phyloP scores from a whole-genome alignment of 352 stramenopile species.

The Pythium volutum region DNA sequence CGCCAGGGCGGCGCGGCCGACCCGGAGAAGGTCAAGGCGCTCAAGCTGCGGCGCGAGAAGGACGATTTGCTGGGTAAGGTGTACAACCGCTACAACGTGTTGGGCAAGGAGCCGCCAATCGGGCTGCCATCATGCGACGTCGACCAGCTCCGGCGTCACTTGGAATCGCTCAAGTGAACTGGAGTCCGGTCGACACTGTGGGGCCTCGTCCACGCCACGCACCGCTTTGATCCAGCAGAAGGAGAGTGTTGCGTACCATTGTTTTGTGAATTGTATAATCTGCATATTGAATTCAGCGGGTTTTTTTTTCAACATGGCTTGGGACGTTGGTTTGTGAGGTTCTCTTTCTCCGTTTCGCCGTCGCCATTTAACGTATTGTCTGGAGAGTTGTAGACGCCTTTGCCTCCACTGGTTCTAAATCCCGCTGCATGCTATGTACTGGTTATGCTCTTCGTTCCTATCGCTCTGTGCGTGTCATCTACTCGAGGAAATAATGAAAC shows the following conservation, averaged over 20 bases:
- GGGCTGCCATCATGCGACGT: conserved; percentile 75
- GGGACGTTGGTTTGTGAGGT: neutral
- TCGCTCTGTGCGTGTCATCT: conserved; percentile 28
- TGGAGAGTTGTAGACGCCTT: neutral
- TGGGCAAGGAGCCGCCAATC: conserved; percentile 78
- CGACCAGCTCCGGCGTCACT: conserved; percentile 72
- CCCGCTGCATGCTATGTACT: neutral
- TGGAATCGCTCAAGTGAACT: conserved; percentile 51
- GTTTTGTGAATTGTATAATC: neutral
- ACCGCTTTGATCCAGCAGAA: neutral
- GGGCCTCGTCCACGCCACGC: neutral
- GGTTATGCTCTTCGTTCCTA: conserved; percentile 3
- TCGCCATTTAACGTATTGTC: neutral
- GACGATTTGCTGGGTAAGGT: conserved; percentile 83
- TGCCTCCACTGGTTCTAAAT: neutral
- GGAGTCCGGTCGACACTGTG: neutral
- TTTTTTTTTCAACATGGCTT: neutral
- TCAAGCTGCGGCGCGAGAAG: conserved; percentile 72
- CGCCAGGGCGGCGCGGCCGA: conserved; percentile 65
- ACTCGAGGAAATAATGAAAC: conserved; percentile 91
- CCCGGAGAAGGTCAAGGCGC: conserved; percentile 58
- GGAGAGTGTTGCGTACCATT: neutral
- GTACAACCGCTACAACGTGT: conserved; percentile 69
- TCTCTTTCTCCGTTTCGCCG: neutral
- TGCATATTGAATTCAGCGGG: neutral